A percentile compares a stretch with the other conserved stretches of the same genome.
Conservation (phyloP, 331 rosid species). For the Rhamnella rubrinervis region DNA sequence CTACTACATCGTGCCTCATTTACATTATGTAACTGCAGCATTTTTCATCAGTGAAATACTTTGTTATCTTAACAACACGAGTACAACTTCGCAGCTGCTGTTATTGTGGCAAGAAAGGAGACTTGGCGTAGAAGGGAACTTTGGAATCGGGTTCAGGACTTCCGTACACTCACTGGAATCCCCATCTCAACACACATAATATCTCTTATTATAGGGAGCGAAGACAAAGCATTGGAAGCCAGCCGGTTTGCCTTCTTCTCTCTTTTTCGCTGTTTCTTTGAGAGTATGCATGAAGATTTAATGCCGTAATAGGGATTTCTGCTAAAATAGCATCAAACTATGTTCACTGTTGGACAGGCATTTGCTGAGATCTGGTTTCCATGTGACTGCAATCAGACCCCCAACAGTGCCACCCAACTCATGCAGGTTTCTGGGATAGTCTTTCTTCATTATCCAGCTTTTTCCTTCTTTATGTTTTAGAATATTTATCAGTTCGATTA, state of each 20-base stretch:
- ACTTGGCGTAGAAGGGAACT: conserved; percentile 79
- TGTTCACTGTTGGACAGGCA: conserved; percentile 48
- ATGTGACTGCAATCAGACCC: conserved; percentile 92
- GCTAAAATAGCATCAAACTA: neutral
- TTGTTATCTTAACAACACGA: neutral
- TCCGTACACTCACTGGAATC: conserved; percentile 73
- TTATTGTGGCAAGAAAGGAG: conserved; percentile 70
- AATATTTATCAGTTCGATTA: neutral
- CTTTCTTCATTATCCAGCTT: neutral
- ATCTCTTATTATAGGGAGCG: conserved; percentile 81
- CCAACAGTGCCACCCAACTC: conserved; percentile 96
- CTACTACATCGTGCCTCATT: too few relatives aligned
- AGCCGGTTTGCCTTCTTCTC: conserved; percentile 54
- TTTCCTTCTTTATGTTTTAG: neutral
- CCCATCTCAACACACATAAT: conserved; percentile 81
- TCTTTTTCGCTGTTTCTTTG: conserved; percentile 6
- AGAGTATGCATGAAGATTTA: neutral
- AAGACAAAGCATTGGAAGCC: conserved; percentile 82
- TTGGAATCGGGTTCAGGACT: conserved; percentile 79
- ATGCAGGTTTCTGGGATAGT: conserved; percentile 62
- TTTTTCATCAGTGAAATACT: neutral
- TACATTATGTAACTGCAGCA: neutral
- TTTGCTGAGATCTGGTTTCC: conserved; percentile 86
- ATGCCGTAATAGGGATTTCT: neutral
- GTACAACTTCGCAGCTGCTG: conserved; percentile 64